These are phyloP conservation scores for Nakazawaea pomicola DNA, from an alignment of 805 yeast genomes.

Conservation along the genomic window DNA sequence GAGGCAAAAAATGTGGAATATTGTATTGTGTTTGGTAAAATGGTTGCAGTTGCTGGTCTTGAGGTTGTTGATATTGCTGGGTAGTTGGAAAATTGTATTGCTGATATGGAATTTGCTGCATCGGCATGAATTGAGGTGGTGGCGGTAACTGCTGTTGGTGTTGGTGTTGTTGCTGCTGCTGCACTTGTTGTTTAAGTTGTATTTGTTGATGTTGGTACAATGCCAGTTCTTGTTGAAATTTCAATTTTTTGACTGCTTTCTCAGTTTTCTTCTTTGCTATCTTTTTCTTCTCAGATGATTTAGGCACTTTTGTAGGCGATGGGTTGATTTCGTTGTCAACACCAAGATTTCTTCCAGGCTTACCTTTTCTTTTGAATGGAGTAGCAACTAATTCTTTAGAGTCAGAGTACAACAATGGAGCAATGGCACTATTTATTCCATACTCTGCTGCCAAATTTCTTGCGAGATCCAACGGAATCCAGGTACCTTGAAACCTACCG, in stretches of 20 bases:
- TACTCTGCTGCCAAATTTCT: slow-evolving; percentile 48
- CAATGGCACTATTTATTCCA: slow-evolving; percentile 45
- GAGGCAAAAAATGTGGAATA: slow-evolving; percentile 2
- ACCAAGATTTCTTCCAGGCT: slow-evolving; percentile 25
- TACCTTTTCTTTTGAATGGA: slow-evolving; percentile 37
- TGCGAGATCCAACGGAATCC: slow-evolving; percentile 74
- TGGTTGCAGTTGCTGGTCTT: too few species aligned
- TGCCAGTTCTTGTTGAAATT: slow-evolving; percentile 21
- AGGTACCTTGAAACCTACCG: slow-evolving; percentile 82
- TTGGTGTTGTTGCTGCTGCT: slow-evolving; percentile 19
- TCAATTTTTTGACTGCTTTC: slow-evolving; percentile 26
- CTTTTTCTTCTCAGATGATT: slow-evolving; percentile 12
- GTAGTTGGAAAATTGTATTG: slow-evolving; percentile 9
- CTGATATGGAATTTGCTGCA: neutral
- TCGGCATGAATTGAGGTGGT: slow-evolving; percentile 7
- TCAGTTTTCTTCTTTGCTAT: slow-evolving; percentile 4
- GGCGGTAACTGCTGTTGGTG: slow-evolving; percentile 15
- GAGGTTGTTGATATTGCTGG: slow-evolving; percentile 12
- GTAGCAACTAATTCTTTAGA: slow-evolving; percentile 35
- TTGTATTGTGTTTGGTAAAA: neutral
- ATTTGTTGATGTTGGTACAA: slow-evolving; percentile 12
- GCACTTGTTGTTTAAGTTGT: slow-evolving; percentile 12
- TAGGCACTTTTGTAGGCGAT: slow-evolving; percentile 19
- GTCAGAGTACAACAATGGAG: slow-evolving; percentile 49
- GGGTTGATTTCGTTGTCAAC: slow-evolving; percentile 27